Conservation (phyloP, 2,329 filamentous ascomycete genomes). For the Xylariaceae sp. region DNA sequence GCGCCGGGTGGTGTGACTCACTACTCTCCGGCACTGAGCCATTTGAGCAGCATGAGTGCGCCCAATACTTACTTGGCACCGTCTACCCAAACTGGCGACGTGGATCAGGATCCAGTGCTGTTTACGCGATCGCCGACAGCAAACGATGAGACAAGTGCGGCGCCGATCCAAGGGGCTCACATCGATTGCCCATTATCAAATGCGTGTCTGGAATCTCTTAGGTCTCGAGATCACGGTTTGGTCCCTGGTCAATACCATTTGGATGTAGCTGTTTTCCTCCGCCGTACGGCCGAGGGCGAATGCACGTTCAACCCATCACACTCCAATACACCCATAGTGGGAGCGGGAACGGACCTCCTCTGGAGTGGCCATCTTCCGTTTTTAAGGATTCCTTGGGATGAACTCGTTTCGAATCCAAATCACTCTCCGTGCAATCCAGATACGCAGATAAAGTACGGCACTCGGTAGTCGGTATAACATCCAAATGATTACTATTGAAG, state of each 20-base stretch:
- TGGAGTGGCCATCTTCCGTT: not conserved
- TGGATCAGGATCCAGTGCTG: too few species aligned
- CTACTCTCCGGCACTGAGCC: constrained; percentile 34
- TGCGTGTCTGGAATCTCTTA: not conserved
- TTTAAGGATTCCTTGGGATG: not conserved
- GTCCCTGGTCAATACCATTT: not conserved
- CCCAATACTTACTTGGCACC: constrained; percentile 29
- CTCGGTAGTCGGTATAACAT: too few species aligned
- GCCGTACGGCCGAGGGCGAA: not conserved
- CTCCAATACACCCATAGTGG: not conserved
- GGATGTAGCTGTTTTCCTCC: not conserved
- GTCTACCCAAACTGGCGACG: constrained; percentile 22
- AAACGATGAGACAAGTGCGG: not conserved
- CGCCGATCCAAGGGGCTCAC: not conserved
- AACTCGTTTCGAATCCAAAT: too few species aligned
- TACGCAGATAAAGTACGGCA: too few species aligned
- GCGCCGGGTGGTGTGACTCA: constrained; percentile 31
- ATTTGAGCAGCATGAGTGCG: constrained; percentile 34
- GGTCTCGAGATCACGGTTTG: not conserved
- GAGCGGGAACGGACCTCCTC: not conserved
- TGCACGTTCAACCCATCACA: not conserved
- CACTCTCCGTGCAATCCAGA: too few species aligned
- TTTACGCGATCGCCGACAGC: too few species aligned
- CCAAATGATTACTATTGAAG: too few species aligned
- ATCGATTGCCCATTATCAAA: not conserved